Conservation (phyloP, 1,139 yeast species). For the Debaryomyces sp. region DNA sequence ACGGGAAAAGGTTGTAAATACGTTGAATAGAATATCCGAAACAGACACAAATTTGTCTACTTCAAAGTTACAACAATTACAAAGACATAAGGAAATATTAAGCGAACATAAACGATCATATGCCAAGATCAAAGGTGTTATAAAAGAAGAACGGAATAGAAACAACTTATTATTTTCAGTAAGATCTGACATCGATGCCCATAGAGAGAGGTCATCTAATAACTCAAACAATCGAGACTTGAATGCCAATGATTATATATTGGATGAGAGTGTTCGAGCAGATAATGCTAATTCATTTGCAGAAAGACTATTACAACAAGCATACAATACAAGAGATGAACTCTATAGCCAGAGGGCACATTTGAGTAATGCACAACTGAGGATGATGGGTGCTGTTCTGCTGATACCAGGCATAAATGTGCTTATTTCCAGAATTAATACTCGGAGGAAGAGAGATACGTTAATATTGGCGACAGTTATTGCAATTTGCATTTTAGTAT, state of each 20-base stretch:
- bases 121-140: slow-evolving; percentile 57
- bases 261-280: slow-evolving; percentile 75
- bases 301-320: slow-evolving; percentile 78
- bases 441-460: slow-evolving; percentile 87
- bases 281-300: slow-evolving; percentile 76
- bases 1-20: slow-evolving; percentile 33
- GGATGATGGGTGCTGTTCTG: slow-evolving; percentile 62
- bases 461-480: slow-evolving; percentile 79
- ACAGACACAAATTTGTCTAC: slow-evolving; percentile 64
- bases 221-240: slow-evolving; percentile 34
- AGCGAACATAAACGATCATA: slow-evolving; percentile 71
- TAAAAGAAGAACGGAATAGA: slow-evolving; percentile 76
- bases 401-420: slow-evolving; percentile 82
- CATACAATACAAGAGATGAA: slow-evolving; percentile 88
- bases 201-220: slow-evolving; percentile 39
- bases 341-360: slow-evolving; percentile 69
- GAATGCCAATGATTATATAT: slow-evolving; percentile 63
- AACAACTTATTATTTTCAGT: slow-evolving; percentile 74
- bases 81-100: slow-evolving; percentile 78
- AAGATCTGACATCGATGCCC: slow-evolving; percentile 72
- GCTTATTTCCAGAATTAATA: slow-evolving; percentile 76
- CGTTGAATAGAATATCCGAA: slow-evolving; percentile 51
- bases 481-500: slow-evolving; percentile 68
- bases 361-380: slow-evolving; percentile 64
- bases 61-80: slow-evolving; percentile 77